Conservation (phyloP, 805 yeast genomes). For the Nakazawaea pomicola region DNA sequence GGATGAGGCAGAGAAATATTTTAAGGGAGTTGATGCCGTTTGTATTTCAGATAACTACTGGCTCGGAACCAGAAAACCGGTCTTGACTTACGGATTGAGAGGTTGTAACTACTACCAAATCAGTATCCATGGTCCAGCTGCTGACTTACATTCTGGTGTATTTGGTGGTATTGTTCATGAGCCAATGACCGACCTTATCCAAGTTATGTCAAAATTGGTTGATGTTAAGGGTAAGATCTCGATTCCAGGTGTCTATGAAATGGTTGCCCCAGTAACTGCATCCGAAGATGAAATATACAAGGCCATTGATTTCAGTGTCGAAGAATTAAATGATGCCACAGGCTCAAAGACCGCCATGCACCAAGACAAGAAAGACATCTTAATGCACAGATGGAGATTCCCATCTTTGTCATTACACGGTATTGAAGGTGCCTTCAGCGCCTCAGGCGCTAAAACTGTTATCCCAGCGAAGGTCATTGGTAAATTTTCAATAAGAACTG, state of each 20-base stretch:
- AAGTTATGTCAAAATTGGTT: conserved; percentile 73
- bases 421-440: conserved; percentile 94
- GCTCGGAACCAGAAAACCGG: conserved; percentile 97
- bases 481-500: conserved; percentile 95
- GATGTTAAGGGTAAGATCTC: conserved; percentile 76
- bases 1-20: conserved; percentile 71
- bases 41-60: conserved; percentile 97
- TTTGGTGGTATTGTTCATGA: conserved; percentile 97
- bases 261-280: conserved; percentile 91
- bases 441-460: conserved; percentile 96
- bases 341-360: conserved; percentile 84
- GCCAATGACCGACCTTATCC: conserved; percentile 91
- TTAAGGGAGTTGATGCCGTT: conserved; percentile 87
- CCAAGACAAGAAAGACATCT: conserved; percentile 73
- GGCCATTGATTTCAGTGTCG: conserved; percentile 76
- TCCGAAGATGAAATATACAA: conserved; percentile 78
- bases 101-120: conserved; percentile 94
- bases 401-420: conserved; percentile 97
- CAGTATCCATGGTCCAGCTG: conserved; percentile 82
- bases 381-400: conserved; percentile 98
- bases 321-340: conserved; percentile 81
- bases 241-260: conserved; percentile 85
- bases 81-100: conserved; percentile 93
- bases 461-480: conserved; percentile 94
- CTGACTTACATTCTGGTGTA: conserved; percentile 95